Base-by-base conservation (phyloP, 148 eudicot species). In the Simmondsia chinensis region DNA sequence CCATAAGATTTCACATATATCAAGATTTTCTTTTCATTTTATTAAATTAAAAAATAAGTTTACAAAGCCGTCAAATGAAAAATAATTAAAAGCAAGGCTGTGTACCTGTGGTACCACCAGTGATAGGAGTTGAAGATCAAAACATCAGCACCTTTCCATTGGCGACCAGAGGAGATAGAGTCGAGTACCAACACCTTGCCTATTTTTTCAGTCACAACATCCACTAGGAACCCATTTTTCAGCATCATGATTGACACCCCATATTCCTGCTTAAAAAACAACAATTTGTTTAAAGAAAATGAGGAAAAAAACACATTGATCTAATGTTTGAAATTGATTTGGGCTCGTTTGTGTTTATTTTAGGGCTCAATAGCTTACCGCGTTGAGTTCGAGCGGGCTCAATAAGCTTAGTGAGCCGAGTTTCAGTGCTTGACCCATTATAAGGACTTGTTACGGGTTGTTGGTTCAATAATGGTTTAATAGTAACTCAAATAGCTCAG, bases 111-210 rank as follows among this genome's bases (percentile, higher is more conserved):
- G 26, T 40, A 50, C 82, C 84, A 77, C 84, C 84, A 74, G 35
- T 82, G 91, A 54, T 68, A 82, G 24, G 79, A 68, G 46, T 82
- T 77, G 64, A 82, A 81, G 25, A 77, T 66, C 29, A 82, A 59
- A 17, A 77, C 48, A 43, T 82, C 91, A 25, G 23, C 28, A 6
- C 79, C 78, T 29, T 43, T 52, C 91, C 91, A 82, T 3, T 42
- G 38, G 7, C 62, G 30, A 27, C 62, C 69, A 2, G 70, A 48
- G 31, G 49, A 44, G 21, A 82, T 71, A 2, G 76, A 71, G 31
- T 77, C 81, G 0, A 82, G 69, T 50, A 60, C 71, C 16, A 77
- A 48, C n/a, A 77, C 71, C 43, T 65, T 33, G 9, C 72, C 66
- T 25, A 57, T 57, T 13, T 58, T 55, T 30, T 57, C 59, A 3